Evolutionary conservation across 208 protist species (phyloP), one percentile per base, ranked within the genome.

Genomic region (Leishmania major): DNA sequence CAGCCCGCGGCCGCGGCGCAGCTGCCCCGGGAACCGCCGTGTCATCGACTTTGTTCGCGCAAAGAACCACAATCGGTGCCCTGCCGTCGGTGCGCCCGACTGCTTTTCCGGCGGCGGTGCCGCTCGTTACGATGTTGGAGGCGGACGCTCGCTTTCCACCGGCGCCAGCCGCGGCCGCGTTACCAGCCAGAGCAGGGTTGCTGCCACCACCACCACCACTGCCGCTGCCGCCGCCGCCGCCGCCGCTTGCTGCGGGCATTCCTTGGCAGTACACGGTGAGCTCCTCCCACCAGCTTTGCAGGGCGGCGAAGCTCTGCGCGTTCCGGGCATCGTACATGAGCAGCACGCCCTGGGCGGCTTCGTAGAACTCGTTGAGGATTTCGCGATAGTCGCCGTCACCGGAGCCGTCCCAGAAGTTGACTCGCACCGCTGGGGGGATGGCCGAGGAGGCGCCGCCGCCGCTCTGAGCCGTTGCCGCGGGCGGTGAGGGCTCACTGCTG

Each of bases 381-480:
- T 99, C 97, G 19, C 92, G 78, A 80, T 94, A 99, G 76, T 98
- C 96, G n/a, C 78, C 75, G 7, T 92, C 88, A 17, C 99, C 99
- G 13, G 98, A 90, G 74, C 98, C 90, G 79, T 99, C 99, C 94
- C 97, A 99, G 78, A 99, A 99, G 85, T 99, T 99, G 6, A 99
- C 93, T 6, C 96, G 92, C 66, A 99, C 88, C 13, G 87, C 87
- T 19, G 88, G 6, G 0, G 75, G 75, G 51, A 71, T 70, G 55
- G 51, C 66, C 35, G 43, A 76, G 25, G 69, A 8, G 53, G 47
- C 40, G 35, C 51, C 51, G 19, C 51, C 22, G 62, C 59, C 25
- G 31, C 19, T 25, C 53, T 83, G 77, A 53, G 72, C 15, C 37
- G 67, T 78, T 10, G 47, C 60, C 1, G 77, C 55, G 15, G 66